Percentiles rank a stretch among this genome's conserved stretches.
These are phyloP conservation scores for Acacia melanoxylon DNA, from an alignment of 306 rosid genomes.

Conservation along the genomic window DNA sequence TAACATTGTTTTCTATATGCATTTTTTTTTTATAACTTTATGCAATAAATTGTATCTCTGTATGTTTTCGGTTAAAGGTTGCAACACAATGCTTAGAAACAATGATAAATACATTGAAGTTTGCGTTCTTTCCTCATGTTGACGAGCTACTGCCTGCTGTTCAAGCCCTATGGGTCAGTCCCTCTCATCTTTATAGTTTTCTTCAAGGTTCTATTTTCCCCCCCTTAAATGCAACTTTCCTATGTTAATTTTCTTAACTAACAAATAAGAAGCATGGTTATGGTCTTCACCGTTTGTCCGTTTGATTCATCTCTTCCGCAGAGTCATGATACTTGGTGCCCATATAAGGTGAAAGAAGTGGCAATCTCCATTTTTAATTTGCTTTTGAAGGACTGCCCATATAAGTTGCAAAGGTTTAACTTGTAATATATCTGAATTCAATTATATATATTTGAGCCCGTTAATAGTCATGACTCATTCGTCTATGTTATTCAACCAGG, in stretches of 20 bases:
- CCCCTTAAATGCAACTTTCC: too few relatives aligned
- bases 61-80: background rate
- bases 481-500: slow-evolving; percentile 20
- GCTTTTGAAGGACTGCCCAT: slow-evolving; percentile 17
- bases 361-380: slow-evolving; percentile 29
- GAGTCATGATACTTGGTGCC: background rate
- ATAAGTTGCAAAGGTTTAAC: slow-evolving; percentile 15
- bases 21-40: too few relatives aligned
- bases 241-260: background rate
- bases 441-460: background rate
- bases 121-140: background rate
- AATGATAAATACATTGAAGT: background rate
- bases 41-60: too few relatives aligned
- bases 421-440: background rate
- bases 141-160: slow-evolving; percentile 23
- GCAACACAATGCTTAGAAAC: background rate
- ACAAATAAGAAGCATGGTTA: background rate
- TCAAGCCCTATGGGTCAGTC: slow-evolving; percentile 13
- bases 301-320: background rate
- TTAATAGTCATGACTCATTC: background rate
- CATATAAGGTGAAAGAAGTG: slow-evolving; percentile 11
- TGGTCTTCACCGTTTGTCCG: background rate
- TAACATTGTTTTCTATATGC: too few relatives aligned
- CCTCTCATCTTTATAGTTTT: too few relatives aligned
- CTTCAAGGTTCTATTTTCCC: background rate